Conservation (phyloP, 2,329 filamentous ascomycete species). For the Saccharata proteae region DNA sequence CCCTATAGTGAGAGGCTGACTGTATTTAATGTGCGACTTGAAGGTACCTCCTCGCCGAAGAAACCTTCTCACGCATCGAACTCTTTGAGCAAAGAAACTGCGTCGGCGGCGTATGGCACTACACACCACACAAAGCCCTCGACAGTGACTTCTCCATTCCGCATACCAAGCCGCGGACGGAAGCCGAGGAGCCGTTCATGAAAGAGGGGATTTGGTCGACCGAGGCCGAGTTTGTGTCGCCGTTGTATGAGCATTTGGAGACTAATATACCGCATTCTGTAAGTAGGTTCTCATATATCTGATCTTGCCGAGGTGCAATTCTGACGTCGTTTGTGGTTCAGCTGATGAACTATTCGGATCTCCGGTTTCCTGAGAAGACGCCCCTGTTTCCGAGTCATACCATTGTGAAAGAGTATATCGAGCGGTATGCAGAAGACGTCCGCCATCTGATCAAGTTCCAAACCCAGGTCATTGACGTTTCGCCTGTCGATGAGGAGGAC, state of each 20-base stretch:
- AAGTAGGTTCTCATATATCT: too few relatives aligned
- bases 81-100: conserved; percentile 70
- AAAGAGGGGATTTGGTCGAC: too few relatives aligned
- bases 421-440: conserved; percentile 58
- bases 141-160: conserved; percentile 43
- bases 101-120: conserved; percentile 80
- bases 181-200: conserved; percentile 48
- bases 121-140: conserved; percentile 42
- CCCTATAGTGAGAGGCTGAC: too few relatives aligned
- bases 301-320: too few relatives aligned
- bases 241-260: conserved; percentile 73
- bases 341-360: conserved; percentile 70
- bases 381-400: conserved; percentile 65
- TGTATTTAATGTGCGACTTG: conserved; percentile 1
- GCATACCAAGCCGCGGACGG: conserved; percentile 49
- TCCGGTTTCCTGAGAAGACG: conserved; percentile 48
- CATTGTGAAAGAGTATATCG: conserved; percentile 61
- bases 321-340: too few relatives aligned
- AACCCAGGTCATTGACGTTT: conserved; percentile 53
- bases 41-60: conserved; percentile 61
- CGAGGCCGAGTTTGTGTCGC: conserved; percentile 63
- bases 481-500: conserved; percentile 15
- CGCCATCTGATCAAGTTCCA: conserved; percentile 56
- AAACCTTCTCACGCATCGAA: conserved; percentile 54
- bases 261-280: conserved; percentile 77